phyloP scores from a whole-genome alignment of 768 basidiomycete species.

The Tulasnella sp. region DNA sequence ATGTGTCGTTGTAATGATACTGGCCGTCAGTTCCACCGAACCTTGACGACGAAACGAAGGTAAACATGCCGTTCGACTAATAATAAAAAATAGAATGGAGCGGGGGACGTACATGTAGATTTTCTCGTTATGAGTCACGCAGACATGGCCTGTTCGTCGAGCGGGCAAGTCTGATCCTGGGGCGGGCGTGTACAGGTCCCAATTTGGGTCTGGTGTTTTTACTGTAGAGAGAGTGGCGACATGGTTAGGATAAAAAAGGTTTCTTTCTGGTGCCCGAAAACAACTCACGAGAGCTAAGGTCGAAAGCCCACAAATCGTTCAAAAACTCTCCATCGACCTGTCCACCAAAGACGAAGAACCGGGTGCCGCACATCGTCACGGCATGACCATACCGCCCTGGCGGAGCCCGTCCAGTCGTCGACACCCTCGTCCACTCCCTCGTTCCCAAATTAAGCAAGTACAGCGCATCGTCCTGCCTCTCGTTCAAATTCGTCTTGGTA shows the following conservation, averaged over 20 bases:
- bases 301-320: no score
- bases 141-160: slow-evolving; percentile 85
- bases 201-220: slow-evolving; percentile 63
- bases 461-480: no score
- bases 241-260: slow-evolving; percentile 89
- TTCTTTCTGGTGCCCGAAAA: slow-evolving; percentile 86
- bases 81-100: background rate
- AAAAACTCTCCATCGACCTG: no score
- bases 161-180: slow-evolving; percentile 47
- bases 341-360: no score
- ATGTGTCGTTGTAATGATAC: slow-evolving; percentile 98
- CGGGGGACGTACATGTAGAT: slow-evolving; percentile 64
- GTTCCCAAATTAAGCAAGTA: no score
- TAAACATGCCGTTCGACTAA: background rate
- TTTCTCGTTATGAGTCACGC: slow-evolving; percentile 71
- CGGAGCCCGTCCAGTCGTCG: no score
- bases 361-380: no score
- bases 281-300: no score
- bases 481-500: no score
- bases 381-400: no score
- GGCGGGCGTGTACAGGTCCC: slow-evolving; percentile 67
- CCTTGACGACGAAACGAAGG: slow-evolving; percentile 35
- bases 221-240: slow-evolving; percentile 40
- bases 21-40: slow-evolving; percentile 99
- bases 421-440: no score